These are phyloP conservation scores for Candida pseudofarinosa DNA, from an alignment of 805 yeast genomes.

Conservation along the genomic window DNA sequence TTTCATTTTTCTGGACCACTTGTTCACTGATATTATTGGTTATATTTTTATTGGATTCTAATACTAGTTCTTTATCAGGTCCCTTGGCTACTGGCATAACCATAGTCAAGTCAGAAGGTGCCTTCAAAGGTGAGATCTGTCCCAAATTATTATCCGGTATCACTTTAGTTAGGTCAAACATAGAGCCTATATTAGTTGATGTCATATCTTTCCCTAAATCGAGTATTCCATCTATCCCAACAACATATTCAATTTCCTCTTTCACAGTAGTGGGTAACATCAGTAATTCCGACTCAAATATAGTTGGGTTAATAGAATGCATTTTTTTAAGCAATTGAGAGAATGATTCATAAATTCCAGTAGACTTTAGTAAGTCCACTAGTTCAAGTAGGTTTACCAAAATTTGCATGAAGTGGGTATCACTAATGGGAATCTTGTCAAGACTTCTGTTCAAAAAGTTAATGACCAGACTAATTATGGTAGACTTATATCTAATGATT, in stretches of 20 bases:
- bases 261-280: conserved; percentile 17
- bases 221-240: conserved; percentile 25
- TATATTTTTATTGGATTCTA: not conserved
- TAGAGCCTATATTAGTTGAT: conserved; percentile 13
- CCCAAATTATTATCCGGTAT: conserved; percentile 13
- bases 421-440: conserved; percentile 31
- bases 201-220: conserved; percentile 9
- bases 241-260: conserved; percentile 29
- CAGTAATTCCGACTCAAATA: conserved; percentile 24
- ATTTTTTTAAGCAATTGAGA: conserved; percentile 23
- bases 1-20: not conserved
- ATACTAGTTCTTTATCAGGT: not conserved
- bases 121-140: conserved; percentile 27
- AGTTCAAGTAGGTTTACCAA: conserved; percentile 25
- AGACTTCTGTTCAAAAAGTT: conserved; percentile 22
- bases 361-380: conserved; percentile 28
- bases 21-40: not conserved
- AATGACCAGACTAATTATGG: conserved; percentile 23
- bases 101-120: conserved; percentile 24
- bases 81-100: conserved; percentile 9
- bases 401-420: conserved; percentile 24
- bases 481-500: conserved; percentile 28
- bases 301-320: conserved; percentile 23
- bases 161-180: conserved; percentile 31
- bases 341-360: conserved; percentile 21